These are phyloP conservation scores for Xylaria sp. DNA, from an alignment of 2,329 filamentous ascomycete species.

Conservation along the genomic window DNA sequence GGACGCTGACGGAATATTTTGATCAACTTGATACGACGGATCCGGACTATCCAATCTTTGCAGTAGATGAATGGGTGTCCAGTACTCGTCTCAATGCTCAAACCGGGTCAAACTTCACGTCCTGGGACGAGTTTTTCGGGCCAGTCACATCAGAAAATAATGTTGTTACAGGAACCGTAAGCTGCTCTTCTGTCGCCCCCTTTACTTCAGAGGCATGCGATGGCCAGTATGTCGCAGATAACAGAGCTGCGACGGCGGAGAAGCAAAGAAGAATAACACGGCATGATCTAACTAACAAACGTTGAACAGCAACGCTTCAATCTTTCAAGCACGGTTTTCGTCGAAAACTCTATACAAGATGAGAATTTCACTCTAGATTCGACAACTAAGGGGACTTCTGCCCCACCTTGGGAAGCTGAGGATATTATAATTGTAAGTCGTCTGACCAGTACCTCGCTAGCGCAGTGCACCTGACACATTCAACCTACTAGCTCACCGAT, in stretches of 20 bases:
- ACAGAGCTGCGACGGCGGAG: too few relatives aligned
- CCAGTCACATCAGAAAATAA: slow-evolving; percentile 6
- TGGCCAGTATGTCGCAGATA: too few relatives aligned
- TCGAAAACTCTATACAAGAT: too few relatives aligned
- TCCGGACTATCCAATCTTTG: not conserved
- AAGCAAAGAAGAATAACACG: too few relatives aligned
- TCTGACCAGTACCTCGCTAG: too few relatives aligned
- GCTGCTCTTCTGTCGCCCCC: too few relatives aligned
- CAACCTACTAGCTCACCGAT: slow-evolving; percentile 42
- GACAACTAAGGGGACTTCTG: too few relatives aligned
- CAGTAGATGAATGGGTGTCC: slow-evolving; percentile 40
- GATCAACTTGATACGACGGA: not conserved
- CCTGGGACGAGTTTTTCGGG: slow-evolving; percentile 40
- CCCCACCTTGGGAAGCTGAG: not conserved
- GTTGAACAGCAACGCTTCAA: too few relatives aligned
- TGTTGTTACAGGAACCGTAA: slow-evolving; percentile 26
- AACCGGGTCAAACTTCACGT: slow-evolving; percentile 38
- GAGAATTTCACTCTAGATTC: too few relatives aligned
- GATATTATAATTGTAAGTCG: slow-evolving; percentile 36
- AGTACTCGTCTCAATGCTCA: slow-evolving; percentile 39
- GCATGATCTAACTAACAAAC: too few relatives aligned
- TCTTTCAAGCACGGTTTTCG: too few relatives aligned
- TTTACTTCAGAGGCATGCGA: too few relatives aligned
- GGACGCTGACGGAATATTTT: not conserved
- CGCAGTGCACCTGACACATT: not conserved